Conservation (phyloP, 1,284 basidiomycete species). For the Caloboletus inedulis region DNA sequence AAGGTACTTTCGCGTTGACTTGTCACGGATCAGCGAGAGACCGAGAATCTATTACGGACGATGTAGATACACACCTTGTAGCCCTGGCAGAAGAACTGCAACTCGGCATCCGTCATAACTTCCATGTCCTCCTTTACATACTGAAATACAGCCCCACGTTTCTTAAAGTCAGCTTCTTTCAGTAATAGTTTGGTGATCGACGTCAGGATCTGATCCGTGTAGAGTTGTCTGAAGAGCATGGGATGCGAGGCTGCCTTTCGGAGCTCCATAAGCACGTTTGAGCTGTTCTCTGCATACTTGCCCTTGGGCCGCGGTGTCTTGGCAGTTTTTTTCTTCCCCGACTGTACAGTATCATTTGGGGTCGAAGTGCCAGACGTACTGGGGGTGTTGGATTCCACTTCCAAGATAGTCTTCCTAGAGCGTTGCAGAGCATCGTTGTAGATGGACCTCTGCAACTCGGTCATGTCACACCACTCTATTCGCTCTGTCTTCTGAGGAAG, state of each 20-base stretch:
- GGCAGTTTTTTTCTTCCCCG: conserved; percentile 46
- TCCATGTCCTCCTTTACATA: conserved; percentile 90
- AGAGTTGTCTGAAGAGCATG: conserved; percentile 87
- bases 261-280: conserved; percentile 94
- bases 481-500: conserved; percentile 90
- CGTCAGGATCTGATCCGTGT: conserved; percentile 74
- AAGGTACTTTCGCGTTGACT: conserved; percentile 80
- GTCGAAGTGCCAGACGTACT: conserved; percentile 38
- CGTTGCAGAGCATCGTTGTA: conserved; percentile 85
- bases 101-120: conserved; percentile 93
- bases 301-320: conserved; percentile 51
- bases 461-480: conserved; percentile 95
- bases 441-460: conserved; percentile 74
- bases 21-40: conserved; percentile 8
- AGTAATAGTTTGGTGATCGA: conserved; percentile 80
- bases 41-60: neutral
- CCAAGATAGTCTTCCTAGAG: conserved; percentile 80
- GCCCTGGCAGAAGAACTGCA: conserved; percentile 76
- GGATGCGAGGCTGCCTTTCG: conserved; percentile 96
- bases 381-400: conserved; percentile 40
- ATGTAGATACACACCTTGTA: conserved; percentile 63
- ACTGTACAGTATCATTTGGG: conserved; percentile 36
- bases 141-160: conserved; percentile 73
- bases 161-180: conserved; percentile 88
- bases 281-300: conserved; percentile 72